These are phyloP conservation scores for Pulveroboletus ravenelii DNA, from an alignment of 768 basidiomycete species.

Conservation along the genomic window DNA sequence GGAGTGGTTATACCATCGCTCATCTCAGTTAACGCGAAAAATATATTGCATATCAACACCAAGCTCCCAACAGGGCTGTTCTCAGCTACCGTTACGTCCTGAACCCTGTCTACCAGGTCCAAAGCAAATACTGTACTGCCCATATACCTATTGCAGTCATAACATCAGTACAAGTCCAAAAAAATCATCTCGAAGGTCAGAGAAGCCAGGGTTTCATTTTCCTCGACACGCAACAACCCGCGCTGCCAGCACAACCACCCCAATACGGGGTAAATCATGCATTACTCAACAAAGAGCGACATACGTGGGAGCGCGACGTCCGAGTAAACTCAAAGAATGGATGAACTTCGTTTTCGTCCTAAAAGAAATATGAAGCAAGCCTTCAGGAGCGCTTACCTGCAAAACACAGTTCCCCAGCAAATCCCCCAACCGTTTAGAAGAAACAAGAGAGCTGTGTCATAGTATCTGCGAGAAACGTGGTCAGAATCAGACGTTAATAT, in stretches of 20 bases:
- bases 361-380: background rate
- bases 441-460: background rate
- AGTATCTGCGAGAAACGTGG: background rate
- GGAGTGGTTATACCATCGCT: too few species aligned
- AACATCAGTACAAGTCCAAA: conserved; percentile 4
- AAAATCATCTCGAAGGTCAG: conserved; percentile 36
- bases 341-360: conserved; percentile 78
- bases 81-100: background rate
- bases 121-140: background rate
- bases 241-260: conserved; percentile 36
- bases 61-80: background rate
- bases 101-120: background rate
- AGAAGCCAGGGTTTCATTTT: conserved; percentile 63
- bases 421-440: background rate
- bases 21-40: too few species aligned
- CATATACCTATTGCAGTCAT: conserved; percentile 3
- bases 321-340: conserved; percentile 71
- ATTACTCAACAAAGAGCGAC: conserved; percentile 38
- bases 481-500: conserved; percentile 3
- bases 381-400: background rate
- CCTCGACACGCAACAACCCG: conserved; percentile 31
- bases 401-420: background rate
- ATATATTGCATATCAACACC: background rate
- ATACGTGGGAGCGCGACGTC: conserved; percentile 28
- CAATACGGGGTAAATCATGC: conserved; percentile 46